Evolutionary conservation across 2,329 filamentous ascomycete species (phyloP), one percentile per base, ranked within the genome.

Genomic region (Xylaria multiplex): DNA sequence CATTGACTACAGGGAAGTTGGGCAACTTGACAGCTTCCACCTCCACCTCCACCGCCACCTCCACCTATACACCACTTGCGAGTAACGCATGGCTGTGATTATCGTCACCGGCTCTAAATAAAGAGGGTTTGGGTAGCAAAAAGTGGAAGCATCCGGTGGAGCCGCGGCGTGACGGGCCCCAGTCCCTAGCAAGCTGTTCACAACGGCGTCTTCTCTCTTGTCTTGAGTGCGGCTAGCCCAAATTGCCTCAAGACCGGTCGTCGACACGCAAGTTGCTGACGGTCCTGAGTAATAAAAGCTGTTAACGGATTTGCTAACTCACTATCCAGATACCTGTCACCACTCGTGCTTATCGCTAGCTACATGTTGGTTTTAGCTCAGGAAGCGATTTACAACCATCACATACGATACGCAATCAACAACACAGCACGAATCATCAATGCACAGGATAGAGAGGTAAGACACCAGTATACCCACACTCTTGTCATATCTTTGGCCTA

Each of bases 141-240:
- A 57, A 66, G 68, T 68, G 68, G 62, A 52, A 66, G 49, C 40
- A 13, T 45, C 48, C n/a, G 56, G 65, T 69, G 66, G 62, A 70
- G 61, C 49, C 46, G 62, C 59, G 61, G 40, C 52, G 50, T 56
- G 45, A 64, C 50, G 32, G 60, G 48, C 46, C 59, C 55, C 55
- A 22, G 53, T 64, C 40, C 57, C 64, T 61, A 58, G 63, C 59
- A 53, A 48, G 60, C 40, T 27, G 24, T 56, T 27, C 50, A 46
- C 13, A 42, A 45, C 52, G 22, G 27, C 35, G 40, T 32, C 35
- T 27, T 27, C 6, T 43, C 62, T 54, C 37, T 32, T 16, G 56
- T 61, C 65, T 35, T 27, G 54, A 54, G 53, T 30, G 30, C 61
- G 49, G 48, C 48, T 37, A 2, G 19, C 62, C 27, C 53, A 57